phyloP scores from a whole-genome alignment of 1,139 yeast species.

The Pichiaceae sp. region DNA sequence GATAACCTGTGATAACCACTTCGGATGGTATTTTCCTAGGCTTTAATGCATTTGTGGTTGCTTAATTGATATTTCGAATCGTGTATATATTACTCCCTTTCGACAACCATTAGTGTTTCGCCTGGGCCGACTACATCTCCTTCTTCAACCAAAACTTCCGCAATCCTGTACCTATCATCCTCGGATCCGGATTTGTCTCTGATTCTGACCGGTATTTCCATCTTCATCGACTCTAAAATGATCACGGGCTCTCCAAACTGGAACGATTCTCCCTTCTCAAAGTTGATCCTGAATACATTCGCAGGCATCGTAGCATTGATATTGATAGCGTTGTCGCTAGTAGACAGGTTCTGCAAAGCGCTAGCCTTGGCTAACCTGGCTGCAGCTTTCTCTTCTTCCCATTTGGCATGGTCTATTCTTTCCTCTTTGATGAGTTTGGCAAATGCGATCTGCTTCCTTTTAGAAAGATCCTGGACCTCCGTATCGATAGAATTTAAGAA shows the following conservation, averaged over 20 bases:
- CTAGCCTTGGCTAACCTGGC: slow-evolving; percentile 19
- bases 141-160: slow-evolving; percentile 25
- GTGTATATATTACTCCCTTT: too few species aligned
- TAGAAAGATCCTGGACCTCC: slow-evolving; percentile 18
- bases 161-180: slow-evolving; percentile 16
- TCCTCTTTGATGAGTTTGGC: slow-evolving; percentile 21
- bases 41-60: too few species aligned
- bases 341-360: slow-evolving; percentile 14
- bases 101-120: slow-evolving; percentile 17
- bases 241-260: slow-evolving; percentile 27
- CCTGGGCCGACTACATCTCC: slow-evolving; percentile 29
- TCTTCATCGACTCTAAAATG: slow-evolving; percentile 37
- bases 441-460: slow-evolving; percentile 19
- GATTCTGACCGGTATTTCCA: slow-evolving; percentile 32
- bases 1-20: too few species aligned
- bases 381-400: slow-evolving; percentile 24
- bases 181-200: slow-evolving; percentile 17
- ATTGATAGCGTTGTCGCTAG: slow-evolving; percentile 22
- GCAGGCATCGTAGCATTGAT: slow-evolving; percentile 26
- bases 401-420: slow-evolving; percentile 17
- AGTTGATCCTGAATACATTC: slow-evolving; percentile 25
- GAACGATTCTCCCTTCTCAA: slow-evolving; percentile 26
- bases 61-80: too few species aligned
- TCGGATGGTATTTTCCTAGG: too few species aligned
- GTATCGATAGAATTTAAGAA: slow-evolving; percentile 23